Percentiles rank a stretch among this genome's conserved stretches.
These are phyloP conservation scores for Talaromyces islandicus DNA, from an alignment of 2,329 filamentous ascomycete species.

Conservation along the genomic window DNA sequence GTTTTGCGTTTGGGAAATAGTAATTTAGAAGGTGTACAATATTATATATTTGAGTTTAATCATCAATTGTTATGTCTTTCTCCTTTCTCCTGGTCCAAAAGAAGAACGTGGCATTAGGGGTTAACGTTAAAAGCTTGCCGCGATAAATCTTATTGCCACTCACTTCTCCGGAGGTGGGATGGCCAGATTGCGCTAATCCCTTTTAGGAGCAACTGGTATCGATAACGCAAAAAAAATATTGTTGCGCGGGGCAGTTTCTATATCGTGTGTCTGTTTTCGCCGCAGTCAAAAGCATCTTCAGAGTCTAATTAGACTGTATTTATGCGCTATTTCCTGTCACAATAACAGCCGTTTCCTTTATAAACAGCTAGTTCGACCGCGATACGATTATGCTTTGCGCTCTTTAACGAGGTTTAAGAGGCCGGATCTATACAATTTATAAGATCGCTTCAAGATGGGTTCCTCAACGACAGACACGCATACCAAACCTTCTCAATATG, in stretches of 20 bases:
- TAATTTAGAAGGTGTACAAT: neutral
- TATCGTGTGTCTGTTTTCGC: neutral
- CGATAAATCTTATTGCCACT: neutral
- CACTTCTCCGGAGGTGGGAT: neutral
- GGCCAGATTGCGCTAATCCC: neutral
- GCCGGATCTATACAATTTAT: neutral
- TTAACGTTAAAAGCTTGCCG: neutral
- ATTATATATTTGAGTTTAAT: neutral
- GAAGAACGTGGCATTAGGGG: neutral
- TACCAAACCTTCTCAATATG: conserved; percentile 3
- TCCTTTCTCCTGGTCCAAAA: too few species aligned
- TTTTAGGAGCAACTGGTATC: conserved; percentile 4
- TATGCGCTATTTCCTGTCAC: neutral
- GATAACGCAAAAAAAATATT: conserved; percentile 7
- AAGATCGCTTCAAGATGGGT: neutral
- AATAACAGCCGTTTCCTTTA: neutral
- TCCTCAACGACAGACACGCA: neutral
- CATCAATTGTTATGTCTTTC: too few species aligned
- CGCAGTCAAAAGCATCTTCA: neutral
- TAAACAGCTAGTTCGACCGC: neutral
- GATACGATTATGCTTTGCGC: neutral
- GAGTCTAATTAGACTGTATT: neutral
- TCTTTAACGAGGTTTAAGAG: neutral
- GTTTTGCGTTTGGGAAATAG: neutral
- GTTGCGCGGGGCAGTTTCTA: conserved; percentile 3